Evolutionary conservation across 1,284 basidiomycete genomes (phyloP).

Genomic region (Filobasidium uniguttulatum): DNA sequence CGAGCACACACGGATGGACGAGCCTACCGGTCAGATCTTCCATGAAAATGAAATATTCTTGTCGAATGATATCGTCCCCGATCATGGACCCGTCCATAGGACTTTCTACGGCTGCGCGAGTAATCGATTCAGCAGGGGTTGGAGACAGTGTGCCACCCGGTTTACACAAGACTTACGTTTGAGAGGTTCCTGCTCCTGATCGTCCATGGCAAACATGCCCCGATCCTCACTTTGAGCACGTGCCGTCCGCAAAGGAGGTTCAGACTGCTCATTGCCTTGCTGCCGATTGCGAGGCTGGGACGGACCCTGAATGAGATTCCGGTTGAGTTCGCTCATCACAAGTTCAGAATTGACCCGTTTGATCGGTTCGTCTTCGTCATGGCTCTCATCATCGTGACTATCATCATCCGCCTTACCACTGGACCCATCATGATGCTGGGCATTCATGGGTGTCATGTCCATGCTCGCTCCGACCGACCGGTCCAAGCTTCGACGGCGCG

Average conservation of each 20-base stretch:
- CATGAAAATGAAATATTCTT: conserved; percentile 97
- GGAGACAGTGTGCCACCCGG: no score
- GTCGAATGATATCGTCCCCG: conserved; percentile 48
- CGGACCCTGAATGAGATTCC: conserved; percentile 1
- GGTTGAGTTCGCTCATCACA: conserved; percentile 14
- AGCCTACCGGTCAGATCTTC: conserved; percentile 94
- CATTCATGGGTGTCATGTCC: conserved; percentile 18
- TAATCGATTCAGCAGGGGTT: no score
- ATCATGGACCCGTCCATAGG: not conserved
- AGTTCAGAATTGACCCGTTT: conserved; percentile 52
- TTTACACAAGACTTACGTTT: conserved; percentile 1
- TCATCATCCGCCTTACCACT: conserved; percentile 41
- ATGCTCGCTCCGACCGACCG: conserved; percentile 10
- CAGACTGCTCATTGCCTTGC: no score
- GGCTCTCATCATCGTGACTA: conserved; percentile 13
- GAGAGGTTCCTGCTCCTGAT: conserved; percentile 21
- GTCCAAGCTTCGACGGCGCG: conserved; percentile 2
- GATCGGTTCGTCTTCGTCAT: conserved; percentile 9
- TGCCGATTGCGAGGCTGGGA: not conserved
- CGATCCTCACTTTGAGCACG: conserved; percentile 27
- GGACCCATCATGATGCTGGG: no score
- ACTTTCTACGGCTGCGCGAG: not conserved
- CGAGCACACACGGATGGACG: conserved; percentile 87
- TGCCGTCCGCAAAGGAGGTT: not conserved
- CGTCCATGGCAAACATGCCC: conserved; percentile 40